Conservation (phyloP, 2,329 filamentous ascomycete species). For the Scedosporium boydii region DNA sequence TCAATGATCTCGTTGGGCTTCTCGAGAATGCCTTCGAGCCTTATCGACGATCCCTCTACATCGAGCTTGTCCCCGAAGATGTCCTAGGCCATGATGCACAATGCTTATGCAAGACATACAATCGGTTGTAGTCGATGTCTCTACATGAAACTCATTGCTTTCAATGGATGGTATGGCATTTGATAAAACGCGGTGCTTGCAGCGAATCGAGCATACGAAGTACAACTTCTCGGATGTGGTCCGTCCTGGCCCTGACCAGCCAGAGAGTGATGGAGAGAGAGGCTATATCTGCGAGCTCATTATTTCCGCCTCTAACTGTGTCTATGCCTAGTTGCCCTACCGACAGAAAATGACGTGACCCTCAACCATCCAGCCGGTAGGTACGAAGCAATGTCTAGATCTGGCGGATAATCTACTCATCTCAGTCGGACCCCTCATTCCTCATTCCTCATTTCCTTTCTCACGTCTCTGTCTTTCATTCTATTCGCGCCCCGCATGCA, state of each 20-base stretch:
- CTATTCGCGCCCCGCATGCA: no score
- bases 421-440: neutral
- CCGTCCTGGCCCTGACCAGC: neutral
- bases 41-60: neutral
- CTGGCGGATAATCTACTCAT: neutral
- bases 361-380: neutral
- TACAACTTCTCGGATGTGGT: neutral
- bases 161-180: neutral
- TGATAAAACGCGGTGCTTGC: no score
- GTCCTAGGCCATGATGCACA: neutral
- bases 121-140: neutral
- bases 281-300: neutral
- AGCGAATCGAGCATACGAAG: neutral
- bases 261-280: neutral
- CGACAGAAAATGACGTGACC: neutral
- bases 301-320: neutral
- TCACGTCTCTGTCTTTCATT: neutral
- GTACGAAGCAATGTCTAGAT: neutral
- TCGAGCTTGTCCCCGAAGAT: neutral
- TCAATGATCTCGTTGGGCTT: neutral
- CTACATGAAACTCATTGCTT: neutral
- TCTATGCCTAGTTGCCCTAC: neutral
- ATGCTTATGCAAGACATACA: neutral
- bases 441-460: neutral
- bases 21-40: neutral